Conservation (phyloP, 2,329 filamentous ascomycete genomes). For the Stachybotrys echinatus region DNA sequence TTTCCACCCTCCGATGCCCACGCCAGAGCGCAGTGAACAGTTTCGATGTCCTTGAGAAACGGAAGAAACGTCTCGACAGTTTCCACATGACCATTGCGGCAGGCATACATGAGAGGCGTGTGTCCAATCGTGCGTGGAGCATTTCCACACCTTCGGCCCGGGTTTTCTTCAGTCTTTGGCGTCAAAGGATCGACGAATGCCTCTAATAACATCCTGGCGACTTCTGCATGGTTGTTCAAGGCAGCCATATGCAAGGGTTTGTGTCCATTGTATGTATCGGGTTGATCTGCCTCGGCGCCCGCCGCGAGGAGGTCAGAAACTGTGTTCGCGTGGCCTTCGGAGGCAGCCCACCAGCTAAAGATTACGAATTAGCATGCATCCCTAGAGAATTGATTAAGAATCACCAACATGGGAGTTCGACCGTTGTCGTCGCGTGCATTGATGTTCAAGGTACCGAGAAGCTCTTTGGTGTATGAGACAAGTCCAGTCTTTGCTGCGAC, state of each 20-base stretch:
- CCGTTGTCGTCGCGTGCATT: no score
- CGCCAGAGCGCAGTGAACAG: conserved; percentile 17
- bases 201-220: conserved; percentile 22
- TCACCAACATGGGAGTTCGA: no score
- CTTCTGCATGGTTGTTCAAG: conserved; percentile 18
- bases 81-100: conserved; percentile 17
- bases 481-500: conserved; percentile 12
- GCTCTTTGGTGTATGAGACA: conserved; percentile 10
- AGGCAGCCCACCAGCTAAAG: no score
- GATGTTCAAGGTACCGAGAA: no score
- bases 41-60: conserved; percentile 13
- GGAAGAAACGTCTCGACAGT: conserved; percentile 19
- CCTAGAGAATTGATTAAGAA: no score
- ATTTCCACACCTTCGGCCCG: no score
- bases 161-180: no score
- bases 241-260: conserved; percentile 31
- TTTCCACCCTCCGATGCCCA: conserved; percentile 15
- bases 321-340: no score
- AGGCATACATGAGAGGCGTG: conserved; percentile 25
- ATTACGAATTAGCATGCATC: no score
- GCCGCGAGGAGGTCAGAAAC: no score
- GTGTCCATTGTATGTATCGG: no score
- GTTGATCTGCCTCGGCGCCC: no score
- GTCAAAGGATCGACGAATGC: conserved; percentile 31
- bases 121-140: conserved; percentile 13